Base-by-base conservation (phyloP, 257 asterid genomes). In the Nemophila menziesii region DNA sequence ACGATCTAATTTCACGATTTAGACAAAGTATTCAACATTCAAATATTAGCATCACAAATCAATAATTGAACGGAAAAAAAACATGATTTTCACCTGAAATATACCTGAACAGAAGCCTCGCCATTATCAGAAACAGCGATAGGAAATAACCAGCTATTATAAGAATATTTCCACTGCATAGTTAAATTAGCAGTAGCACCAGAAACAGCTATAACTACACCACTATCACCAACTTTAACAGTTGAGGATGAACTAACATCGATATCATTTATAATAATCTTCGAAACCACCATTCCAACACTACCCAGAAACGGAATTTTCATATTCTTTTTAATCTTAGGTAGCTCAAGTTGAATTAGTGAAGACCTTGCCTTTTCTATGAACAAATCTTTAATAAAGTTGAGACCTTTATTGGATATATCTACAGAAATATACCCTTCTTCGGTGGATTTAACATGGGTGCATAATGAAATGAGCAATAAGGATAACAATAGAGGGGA, bases 161-260 rank as follows among this genome's bases (percentile, higher is more conserved):
- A 90, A 0, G 80, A 59, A 66, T 90, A 90, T 71, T 60, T 54
- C 99, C 99, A 90, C 44, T 66, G 51, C 92, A 79, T 48, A 48
- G 78, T 72, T 74, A 90, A 27, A 68, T 79, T 75, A 0, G 92
- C 99, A 16, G 87, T 81, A 36, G 96, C 94, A 0, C 84, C 94
- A 46, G 93, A 60, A 46, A 79, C 78, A 56, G 63, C 77, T 8
- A 90, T 59, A 37, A 77, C 58, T 5, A 85, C 62, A 17, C 93
- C 94, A 22, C 46, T 53, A 54, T 81, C 94, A 22, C 96, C 96
- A 36, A 71, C 45, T 63, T 54, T 64, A 22, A 75, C 64, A 43
- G 80, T 71, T 3, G 99, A 85, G n/a, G n/a, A n/a, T 15, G 84
- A 71, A 42, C 71, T 63, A 24, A 77, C 87, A 47, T 70, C 49